Evolutionary conservation across 148 eudicot genomes (phyloP).

Genomic region (Rhododendron henanense): DNA sequence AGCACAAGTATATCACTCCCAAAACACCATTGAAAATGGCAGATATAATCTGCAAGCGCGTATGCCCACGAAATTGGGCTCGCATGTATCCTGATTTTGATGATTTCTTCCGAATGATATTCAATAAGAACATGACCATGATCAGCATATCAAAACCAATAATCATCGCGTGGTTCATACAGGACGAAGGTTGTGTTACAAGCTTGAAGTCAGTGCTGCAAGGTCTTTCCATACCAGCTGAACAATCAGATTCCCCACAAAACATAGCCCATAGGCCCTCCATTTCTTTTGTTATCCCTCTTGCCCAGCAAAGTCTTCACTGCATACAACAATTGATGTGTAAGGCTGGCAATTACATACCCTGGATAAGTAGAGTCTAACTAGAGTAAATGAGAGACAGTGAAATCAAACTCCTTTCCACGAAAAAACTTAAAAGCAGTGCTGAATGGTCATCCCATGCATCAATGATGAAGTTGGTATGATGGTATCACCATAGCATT

Average conservation of each 20-base stretch:
- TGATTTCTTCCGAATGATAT: slow-evolving; percentile 29
- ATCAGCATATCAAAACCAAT: slow-evolving; percentile 55
- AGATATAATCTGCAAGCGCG: slow-evolving; percentile 43
- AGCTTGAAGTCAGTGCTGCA: slow-evolving; percentile 41
- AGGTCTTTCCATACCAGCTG: slow-evolving; percentile 17
- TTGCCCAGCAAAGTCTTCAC: not conserved
- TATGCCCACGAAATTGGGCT: slow-evolving; percentile 18
- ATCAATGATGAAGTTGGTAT: not conserved
- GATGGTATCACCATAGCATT: not conserved
- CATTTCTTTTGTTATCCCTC: slow-evolving; percentile 18
- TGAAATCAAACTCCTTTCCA: not conserved
- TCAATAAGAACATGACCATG: slow-evolving; percentile 41
- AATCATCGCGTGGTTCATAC: slow-evolving; percentile 61
- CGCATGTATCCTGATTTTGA: slow-evolving; percentile 21
- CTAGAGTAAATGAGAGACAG: not conserved
- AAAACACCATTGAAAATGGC: slow-evolving; percentile 55
- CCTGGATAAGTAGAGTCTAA: not conserved
- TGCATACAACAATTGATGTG: not conserved
- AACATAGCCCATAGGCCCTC: slow-evolving; percentile 37
- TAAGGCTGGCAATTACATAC: not conserved
- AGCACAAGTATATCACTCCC: slow-evolving; percentile 46
- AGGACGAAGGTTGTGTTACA: slow-evolving; percentile 62
- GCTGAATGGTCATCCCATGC: too few species aligned
- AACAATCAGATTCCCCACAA: slow-evolving; percentile 37
- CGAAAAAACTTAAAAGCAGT: not conserved